These are phyloP conservation scores for Coffea humblotiana DNA, from an alignment of 305 asterid genomes.

Conservation along the genomic window DNA sequence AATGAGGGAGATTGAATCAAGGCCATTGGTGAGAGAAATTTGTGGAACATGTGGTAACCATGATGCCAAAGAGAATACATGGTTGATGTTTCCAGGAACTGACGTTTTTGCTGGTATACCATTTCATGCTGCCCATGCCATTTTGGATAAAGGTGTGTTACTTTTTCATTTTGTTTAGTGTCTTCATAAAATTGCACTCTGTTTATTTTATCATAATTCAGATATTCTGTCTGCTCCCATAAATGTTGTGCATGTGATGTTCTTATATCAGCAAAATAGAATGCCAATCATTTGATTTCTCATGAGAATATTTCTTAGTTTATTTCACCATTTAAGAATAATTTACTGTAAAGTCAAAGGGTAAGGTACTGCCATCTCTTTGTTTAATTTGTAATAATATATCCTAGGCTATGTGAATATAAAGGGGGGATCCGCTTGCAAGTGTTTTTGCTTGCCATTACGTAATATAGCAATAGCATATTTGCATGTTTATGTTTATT, in stretches of 20 bases:
- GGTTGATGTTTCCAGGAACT: constrained; percentile 83
- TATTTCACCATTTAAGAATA: background rate
- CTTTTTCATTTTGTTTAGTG: background rate
- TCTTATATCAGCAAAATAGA: background rate
- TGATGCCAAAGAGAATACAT: constrained; percentile 65
- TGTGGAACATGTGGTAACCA: constrained; percentile 85
- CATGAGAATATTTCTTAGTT: background rate
- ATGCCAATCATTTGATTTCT: background rate
- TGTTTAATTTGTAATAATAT: background rate
- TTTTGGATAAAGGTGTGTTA: constrained; percentile 69
- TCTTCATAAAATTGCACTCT: background rate
- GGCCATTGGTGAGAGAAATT: constrained; percentile 75
- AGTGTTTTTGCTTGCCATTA: background rate
- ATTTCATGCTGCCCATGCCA: constrained; percentile 92
- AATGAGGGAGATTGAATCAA: constrained; percentile 73
- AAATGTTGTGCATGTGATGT: background rate
- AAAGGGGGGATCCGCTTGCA: no score
- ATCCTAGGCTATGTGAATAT: background rate
- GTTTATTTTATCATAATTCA: background rate
- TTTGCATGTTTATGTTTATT: background rate
- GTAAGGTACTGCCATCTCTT: background rate
- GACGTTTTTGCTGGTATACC: constrained; percentile 67
- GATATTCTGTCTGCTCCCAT: background rate
- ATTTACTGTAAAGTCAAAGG: background rate
- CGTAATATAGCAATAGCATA: background rate